Evolutionary conservation across 73 alveolate genomes (phyloP).

Genomic region (Paramecium biaurelia): DNA sequence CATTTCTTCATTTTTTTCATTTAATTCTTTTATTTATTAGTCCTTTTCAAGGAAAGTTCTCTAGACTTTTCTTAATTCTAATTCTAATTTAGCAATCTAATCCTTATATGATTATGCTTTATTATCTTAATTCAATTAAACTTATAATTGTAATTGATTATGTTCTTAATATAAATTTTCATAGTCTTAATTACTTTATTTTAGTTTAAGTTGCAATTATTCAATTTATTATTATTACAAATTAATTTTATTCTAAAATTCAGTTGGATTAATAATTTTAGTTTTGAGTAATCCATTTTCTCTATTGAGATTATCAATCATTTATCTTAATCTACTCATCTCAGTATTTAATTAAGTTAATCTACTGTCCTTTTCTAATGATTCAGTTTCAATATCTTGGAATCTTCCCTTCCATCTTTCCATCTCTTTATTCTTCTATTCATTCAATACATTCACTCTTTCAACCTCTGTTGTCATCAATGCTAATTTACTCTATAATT

Average conservation of each 20-base stretch:
- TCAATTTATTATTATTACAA: conserved; percentile 6
- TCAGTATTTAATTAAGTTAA: neutral
- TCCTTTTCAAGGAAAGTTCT: conserved; percentile 9
- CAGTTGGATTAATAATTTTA: neutral
- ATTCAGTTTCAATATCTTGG: neutral
- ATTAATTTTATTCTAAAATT: neutral
- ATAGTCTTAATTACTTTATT: neutral
- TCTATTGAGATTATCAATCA: neutral
- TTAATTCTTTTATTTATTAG: neutral
- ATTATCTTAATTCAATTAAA: neutral
- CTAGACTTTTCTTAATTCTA: neutral
- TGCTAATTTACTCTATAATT: conserved; percentile 2
- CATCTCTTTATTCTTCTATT: neutral
- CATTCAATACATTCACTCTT: conserved; percentile 7
- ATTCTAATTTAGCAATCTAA: neutral
- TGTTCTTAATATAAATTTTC: neutral
- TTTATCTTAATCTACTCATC: neutral
- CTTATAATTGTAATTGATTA: neutral
- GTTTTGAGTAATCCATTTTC: conserved; percentile 6
- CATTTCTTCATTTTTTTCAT: neutral
- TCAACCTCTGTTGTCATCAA: conserved; percentile 19
- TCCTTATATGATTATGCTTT: neutral
- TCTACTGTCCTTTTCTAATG: neutral
- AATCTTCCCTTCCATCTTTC: conserved; percentile 33
- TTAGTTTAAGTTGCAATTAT: neutral